Evolutionary conservation across 2,329 filamentous ascomycete species (phyloP).

Genomic region (Neofusicoccum ribis): DNA sequence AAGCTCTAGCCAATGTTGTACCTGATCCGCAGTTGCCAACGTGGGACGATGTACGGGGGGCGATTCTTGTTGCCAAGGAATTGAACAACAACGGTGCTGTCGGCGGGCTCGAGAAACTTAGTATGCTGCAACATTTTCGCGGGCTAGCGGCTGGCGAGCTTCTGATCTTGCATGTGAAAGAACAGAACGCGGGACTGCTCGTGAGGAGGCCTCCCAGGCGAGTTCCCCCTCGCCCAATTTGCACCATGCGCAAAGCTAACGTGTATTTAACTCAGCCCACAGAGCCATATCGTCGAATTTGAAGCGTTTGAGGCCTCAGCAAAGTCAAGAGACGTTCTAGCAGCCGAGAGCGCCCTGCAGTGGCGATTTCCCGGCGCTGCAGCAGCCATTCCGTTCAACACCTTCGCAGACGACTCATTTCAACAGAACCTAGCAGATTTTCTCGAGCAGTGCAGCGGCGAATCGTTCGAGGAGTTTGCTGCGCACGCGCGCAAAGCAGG

Average conservation of each 20-base stretch:
- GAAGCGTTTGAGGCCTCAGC: slow-evolving; percentile 65
- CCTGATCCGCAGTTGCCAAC: too few relatives aligned
- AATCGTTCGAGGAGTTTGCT: slow-evolving; percentile 55
- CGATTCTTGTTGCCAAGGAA: too few relatives aligned
- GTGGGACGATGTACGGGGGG: too few relatives aligned
- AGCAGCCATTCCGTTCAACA: slow-evolving; percentile 46
- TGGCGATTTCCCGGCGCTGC: slow-evolving; percentile 64
- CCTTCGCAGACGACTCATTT: slow-evolving; percentile 49
- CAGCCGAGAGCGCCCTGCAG: slow-evolving; percentile 51
- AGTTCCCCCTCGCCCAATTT: not conserved
- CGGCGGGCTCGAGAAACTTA: too few relatives aligned
- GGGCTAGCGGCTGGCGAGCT: slow-evolving; percentile 25
- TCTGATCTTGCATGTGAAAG: slow-evolving; percentile 47
- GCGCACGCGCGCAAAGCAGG: slow-evolving; percentile 56
- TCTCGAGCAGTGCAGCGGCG: slow-evolving; percentile 57
- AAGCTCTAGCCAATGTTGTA: not conserved
- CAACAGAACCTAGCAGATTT: slow-evolving; percentile 52
- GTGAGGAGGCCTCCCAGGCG: slow-evolving; percentile 40
- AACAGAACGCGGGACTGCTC: slow-evolving; percentile 53
- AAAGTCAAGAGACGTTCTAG: slow-evolving; percentile 53
- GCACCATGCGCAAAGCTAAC: not conserved
- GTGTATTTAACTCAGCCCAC: not conserved
- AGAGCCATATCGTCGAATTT: slow-evolving; percentile 42
- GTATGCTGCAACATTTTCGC: slow-evolving; percentile 25
- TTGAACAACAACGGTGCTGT: too few relatives aligned